Evolutionary conservation across 192 early-diverging fungal species (phyloP).

Genomic region (Anaeromyces robustus): DNA sequence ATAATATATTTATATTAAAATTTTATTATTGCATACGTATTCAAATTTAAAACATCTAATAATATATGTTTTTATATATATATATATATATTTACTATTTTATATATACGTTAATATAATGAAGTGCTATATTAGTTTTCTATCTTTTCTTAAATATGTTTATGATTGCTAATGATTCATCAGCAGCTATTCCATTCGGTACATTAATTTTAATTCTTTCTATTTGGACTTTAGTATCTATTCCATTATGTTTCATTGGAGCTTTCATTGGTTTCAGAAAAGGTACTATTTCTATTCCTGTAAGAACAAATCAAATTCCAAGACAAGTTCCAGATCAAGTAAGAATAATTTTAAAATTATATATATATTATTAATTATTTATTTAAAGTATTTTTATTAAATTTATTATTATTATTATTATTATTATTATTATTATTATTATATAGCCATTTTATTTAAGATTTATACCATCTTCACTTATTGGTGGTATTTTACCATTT

Average conservation of each 20-base stretch:
- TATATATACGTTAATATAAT: too few relatives aligned
- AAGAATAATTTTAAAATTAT: too few relatives aligned
- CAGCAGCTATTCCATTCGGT: constrained; percentile 78
- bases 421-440: constrained; percentile 4
- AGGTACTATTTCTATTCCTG: constrained; percentile 32
- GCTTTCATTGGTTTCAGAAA: constrained; percentile 74
- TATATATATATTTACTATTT: too few relatives aligned
- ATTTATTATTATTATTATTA: background rate
- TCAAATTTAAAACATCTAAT: too few relatives aligned
- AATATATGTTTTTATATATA: too few relatives aligned
- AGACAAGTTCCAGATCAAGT: constrained; percentile 69
- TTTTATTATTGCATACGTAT: too few relatives aligned
- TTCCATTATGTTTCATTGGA: constrained; percentile 67
- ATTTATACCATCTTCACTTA: constrained; percentile 32
- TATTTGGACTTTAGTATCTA: constrained; percentile 66
- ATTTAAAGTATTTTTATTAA: background rate
- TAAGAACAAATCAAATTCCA: constrained; percentile 82
- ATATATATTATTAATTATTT: constrained; percentile 2
- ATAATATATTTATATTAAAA: background rate
- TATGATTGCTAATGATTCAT: constrained; percentile 70
- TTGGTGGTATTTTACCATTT: constrained; percentile 81
- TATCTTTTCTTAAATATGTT: constrained; percentile 70
- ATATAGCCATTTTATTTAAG: constrained; percentile 47
- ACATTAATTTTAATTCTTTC: constrained; percentile 62
- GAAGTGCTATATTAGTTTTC: constrained; percentile 35